phyloP scores from a whole-genome alignment of 257 asterid species.

The Primulina huaijiensis region DNA sequence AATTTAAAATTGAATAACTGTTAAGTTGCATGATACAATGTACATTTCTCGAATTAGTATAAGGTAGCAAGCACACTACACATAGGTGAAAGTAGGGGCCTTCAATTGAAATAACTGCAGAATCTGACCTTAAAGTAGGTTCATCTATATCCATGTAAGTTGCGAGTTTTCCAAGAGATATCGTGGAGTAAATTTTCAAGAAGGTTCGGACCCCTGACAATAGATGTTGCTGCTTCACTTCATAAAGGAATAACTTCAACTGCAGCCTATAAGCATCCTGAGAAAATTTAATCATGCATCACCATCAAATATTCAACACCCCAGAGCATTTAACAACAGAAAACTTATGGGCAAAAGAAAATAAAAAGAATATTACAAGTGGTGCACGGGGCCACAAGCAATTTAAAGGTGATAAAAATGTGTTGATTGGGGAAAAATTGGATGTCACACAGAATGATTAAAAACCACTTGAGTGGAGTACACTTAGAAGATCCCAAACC shows the following conservation, averaged over 20 bases:
- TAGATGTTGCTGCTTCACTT: conserved; percentile 92
- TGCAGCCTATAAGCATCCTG: conserved; percentile 93
- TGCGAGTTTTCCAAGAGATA: conserved; percentile 80
- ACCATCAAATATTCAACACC: not conserved
- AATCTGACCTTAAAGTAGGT: conserved; percentile 67
- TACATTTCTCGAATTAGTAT: too few relatives aligned
- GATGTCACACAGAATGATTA: not conserved
- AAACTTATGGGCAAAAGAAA: not conserved
- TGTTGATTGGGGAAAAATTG: not conserved
- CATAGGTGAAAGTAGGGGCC: not conserved
- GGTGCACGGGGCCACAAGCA: not conserved
- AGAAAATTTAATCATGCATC: conserved; percentile 16
- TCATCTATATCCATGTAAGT: conserved; percentile 84
- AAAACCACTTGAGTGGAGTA: not conserved
- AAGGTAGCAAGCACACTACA: not conserved
- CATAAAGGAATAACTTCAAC: conserved; percentile 80
- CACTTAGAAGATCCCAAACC: conserved; percentile 35
- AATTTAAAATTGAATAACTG: not conserved
- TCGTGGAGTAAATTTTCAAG: conserved; percentile 81
- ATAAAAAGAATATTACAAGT: too few relatives aligned
- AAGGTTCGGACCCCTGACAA: conserved; percentile 75
- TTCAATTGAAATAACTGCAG: conserved; percentile 11
- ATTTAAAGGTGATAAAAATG: too few relatives aligned
- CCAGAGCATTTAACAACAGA: not conserved
- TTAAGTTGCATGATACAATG: not conserved